Conservation (phyloP, 805 yeast genomes). For the Cyberlindnera nakhonratchasimensis region DNA sequence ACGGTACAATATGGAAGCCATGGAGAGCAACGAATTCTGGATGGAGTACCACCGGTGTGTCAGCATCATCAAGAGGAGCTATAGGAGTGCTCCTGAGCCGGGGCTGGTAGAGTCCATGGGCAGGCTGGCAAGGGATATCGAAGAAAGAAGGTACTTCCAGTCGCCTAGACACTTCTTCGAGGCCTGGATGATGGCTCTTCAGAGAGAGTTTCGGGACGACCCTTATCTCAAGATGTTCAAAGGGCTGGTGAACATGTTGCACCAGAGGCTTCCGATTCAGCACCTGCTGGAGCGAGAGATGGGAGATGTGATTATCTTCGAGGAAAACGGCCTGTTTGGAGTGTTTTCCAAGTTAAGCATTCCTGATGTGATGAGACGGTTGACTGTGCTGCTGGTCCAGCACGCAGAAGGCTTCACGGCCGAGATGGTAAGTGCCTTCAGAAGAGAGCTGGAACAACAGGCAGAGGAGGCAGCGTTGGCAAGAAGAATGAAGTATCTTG, state of each 20-base stretch:
- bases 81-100: neutral
- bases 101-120: neutral
- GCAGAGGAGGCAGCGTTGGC: no score
- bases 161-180: neutral
- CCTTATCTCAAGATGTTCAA: constrained; percentile 1
- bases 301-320: neutral
- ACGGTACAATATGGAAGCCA: neutral
- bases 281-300: neutral
- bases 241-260: neutral
- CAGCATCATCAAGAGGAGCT: neutral
- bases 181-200: constrained; percentile 1
- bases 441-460: neutral
- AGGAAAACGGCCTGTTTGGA: constrained; percentile 2
- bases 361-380: constrained; percentile 3
- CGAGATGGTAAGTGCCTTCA: neutral
- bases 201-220: neutral
- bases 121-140: neutral
- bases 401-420: neutral
- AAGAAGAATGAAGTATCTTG: neutral
- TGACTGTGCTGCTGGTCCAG: neutral
- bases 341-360: constrained; percentile 1
- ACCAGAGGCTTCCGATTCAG: neutral
- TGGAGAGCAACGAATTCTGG: neutral
- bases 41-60: neutral
- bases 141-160: neutral